Evolutionary conservation across 352 stramenopile genomes (phyloP).

Genomic region (Phytophthora vignae): DNA sequence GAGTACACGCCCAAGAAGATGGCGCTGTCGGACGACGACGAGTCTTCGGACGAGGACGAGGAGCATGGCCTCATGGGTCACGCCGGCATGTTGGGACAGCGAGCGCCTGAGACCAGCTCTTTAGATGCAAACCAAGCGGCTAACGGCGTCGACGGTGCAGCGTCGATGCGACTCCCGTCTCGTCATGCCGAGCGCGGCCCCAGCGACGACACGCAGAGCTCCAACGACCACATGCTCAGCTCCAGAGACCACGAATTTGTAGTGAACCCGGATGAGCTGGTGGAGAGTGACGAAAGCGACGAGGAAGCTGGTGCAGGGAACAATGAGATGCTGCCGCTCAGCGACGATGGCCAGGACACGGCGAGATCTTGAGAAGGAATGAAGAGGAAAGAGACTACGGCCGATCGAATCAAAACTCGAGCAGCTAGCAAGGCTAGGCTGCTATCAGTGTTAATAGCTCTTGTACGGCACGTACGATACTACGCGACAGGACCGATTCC

Average conservation of each 20-base stretch:
- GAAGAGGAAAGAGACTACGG: background rate
- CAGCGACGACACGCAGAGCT: constrained; percentile 18
- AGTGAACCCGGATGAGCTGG: constrained; percentile 38
- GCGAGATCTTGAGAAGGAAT: constrained; percentile 9
- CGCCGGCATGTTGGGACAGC: background rate
- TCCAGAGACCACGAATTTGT: constrained; percentile 28
- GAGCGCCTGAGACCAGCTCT: background rate
- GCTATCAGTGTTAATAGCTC: constrained; percentile 1
- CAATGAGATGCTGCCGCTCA: background rate
- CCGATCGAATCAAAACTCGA: background rate
- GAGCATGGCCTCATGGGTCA: constrained; percentile 26
- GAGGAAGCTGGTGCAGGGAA: constrained; percentile 15
- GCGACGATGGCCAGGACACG: background rate
- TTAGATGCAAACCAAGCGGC: background rate
- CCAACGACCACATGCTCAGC: constrained; percentile 19
- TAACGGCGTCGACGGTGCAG: constrained; percentile 5
- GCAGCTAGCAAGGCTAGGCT: constrained; percentile 3
- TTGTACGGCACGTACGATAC: background rate
- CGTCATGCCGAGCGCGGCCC: constrained; percentile 18
- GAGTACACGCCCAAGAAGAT: constrained; percentile 55
- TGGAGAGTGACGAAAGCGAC: constrained; percentile 39
- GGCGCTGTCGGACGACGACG: constrained; percentile 36
- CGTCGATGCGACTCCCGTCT: constrained; percentile 16
- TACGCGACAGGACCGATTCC: background rate
- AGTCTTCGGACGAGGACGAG: constrained; percentile 49